Percentiles rank a stretch among this genome's conserved stretches.
phyloP scores from a whole-genome alignment of 495 filamentous ascomycete species.

The Jackrogersella minutella region DNA sequence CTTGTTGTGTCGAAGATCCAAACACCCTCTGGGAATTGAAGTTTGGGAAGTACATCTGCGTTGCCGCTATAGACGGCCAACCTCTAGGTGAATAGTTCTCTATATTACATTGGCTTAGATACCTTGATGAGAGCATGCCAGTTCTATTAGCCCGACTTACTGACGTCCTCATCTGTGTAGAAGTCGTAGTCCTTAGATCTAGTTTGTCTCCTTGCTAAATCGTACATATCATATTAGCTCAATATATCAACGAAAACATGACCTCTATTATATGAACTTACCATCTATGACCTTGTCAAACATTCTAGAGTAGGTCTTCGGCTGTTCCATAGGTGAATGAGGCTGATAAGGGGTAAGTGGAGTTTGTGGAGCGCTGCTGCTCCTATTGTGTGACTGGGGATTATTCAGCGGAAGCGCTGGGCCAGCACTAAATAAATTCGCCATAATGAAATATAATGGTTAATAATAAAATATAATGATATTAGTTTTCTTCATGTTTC shows the following conservation, averaged over 20 bases:
- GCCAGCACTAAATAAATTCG: neutral
- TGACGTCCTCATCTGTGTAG: constrained; percentile 30
- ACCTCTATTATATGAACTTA: neutral
- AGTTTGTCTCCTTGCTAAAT: constrained; percentile 5
- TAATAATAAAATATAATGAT: neutral
- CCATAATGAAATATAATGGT: constrained; percentile 18
- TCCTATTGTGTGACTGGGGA: constrained; percentile 3
- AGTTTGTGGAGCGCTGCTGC: neutral
- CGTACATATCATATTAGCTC: constrained; percentile 1
- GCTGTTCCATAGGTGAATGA: neutral
- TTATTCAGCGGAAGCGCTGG: constrained; percentile 2
- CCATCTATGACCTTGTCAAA: constrained; percentile 15
- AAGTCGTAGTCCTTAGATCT: constrained; percentile 14
- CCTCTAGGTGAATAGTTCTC: constrained; percentile 12
- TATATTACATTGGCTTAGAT: neutral
- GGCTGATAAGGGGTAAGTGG: constrained; percentile 8
- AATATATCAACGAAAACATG: neutral
- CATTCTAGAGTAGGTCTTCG: constrained; percentile 5
- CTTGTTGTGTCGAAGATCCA: neutral
- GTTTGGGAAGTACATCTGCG: constrained; percentile 12
- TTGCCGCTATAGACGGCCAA: constrained; percentile 15
- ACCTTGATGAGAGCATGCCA: too few species aligned
- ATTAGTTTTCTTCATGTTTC: neutral
- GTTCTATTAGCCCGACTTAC: constrained; percentile 3
- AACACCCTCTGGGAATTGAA: constrained; percentile 10